phyloP scores from a whole-genome alignment of 176 grass and related monocot species.

The Panicum miliaceum region DNA sequence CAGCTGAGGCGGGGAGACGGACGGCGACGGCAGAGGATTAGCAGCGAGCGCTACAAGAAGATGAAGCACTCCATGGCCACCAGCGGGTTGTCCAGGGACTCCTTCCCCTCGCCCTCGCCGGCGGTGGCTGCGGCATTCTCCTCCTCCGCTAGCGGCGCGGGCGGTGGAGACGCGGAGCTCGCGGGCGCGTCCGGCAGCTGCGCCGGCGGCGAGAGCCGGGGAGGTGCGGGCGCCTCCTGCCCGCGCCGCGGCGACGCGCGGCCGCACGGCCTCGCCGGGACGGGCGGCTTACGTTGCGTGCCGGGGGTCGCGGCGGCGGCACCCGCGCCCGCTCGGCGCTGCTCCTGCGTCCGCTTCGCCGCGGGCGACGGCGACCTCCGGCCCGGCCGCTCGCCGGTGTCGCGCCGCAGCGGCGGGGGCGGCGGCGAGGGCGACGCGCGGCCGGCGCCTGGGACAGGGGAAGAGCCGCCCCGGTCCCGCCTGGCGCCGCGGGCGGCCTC shows the following conservation, averaged over 20 bases:
- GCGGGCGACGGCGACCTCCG: conserved; percentile 71
- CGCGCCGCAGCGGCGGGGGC: conserved; percentile 43
- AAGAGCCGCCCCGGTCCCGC: conserved; percentile 28
- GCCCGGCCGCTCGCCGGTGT: conserved; percentile 48
- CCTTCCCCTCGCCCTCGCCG: conserved; percentile 54
- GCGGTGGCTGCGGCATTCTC: background rate
- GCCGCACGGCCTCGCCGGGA: conserved; percentile 25
- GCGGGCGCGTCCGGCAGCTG: background rate
- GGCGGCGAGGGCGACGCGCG: conserved; percentile 63
- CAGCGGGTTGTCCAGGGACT: conserved; percentile 79
- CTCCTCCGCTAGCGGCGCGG: background rate
- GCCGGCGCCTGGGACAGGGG: conserved; percentile 12
- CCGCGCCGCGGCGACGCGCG: conserved; percentile 43
- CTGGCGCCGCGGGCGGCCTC: conserved; percentile 43
- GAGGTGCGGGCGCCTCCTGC: conserved; percentile 19
- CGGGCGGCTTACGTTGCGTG: conserved; percentile 27
- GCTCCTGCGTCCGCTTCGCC: conserved; percentile 58
- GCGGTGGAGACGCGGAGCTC: background rate
- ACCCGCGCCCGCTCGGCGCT: conserved; percentile 1
- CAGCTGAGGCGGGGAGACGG: background rate
- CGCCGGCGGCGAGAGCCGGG: background rate
- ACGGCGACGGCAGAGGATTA: background rate
- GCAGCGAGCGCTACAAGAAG: conserved; percentile 55
- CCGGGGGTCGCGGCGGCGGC: background rate
- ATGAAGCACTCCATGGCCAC: conserved; percentile 98